Evolutionary conservation across 1,139 yeast species (phyloP), one percentile per base, ranked within the genome.

Genomic region (Nematodospora anomalae): DNA sequence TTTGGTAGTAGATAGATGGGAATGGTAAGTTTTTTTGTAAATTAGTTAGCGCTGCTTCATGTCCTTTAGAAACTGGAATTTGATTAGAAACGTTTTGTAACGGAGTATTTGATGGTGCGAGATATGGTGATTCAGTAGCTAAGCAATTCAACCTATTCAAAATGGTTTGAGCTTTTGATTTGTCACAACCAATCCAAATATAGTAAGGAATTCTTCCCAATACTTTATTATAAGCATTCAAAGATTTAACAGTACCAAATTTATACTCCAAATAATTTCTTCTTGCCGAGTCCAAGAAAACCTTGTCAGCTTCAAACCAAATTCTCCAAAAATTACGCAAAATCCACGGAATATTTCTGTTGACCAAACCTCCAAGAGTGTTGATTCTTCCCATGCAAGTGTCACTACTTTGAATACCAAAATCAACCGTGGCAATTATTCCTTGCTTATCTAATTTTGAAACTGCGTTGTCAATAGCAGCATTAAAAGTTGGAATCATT

Each of bases 291-390:
- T 85, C 95, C 49, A 85, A 71, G 51, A 79, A 83, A 3, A 85
- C 95, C 46, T 82, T 76, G 58, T 85, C 95, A 38, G 84, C 83
- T 60, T 85, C 95, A 59, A 85, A 85, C 95, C 95, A 85, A 37
- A 82, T 67, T 55, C 89, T 74, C 95, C 95, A 85, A 56, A 85
- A 85, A 30, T 86, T 83, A 55, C 95, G 70, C 37, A 78, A 71
- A 38, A 82, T 46, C 94, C 94, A 85, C 26, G 88, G 82, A 44
- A 79, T 81, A 54, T 83, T 83, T 54, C 94, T 71, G 50, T 79
- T 75, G 22, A 74, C 72, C 46, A 80, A 65, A 6, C 94, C 94
- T 36, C 94, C 94, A 26, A 84, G 64, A 6, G 90, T 82, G 51
- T 83, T 79, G 38, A 80, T 73, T 55, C 86, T 74, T n/a, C 90